Evolutionary conservation across 2,329 filamentous ascomycete species (phyloP).

Genomic region (Aspergillus brasiliensis): DNA sequence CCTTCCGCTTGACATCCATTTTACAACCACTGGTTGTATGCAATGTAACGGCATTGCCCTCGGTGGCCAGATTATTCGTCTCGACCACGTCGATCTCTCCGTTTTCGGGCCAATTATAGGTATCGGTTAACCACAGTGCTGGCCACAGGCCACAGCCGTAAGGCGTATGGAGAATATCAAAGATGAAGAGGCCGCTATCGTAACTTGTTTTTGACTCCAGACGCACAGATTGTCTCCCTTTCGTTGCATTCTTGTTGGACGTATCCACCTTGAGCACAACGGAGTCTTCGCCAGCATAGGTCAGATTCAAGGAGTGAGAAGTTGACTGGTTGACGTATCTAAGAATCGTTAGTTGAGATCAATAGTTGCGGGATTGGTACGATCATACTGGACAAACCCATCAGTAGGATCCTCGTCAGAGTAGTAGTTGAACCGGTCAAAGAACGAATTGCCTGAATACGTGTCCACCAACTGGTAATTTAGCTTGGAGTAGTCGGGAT

Average conservation of each 20-base stretch:
- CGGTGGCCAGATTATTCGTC: conserved; percentile 56
- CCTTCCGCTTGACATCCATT: conserved; percentile 55
- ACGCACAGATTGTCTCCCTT: conserved; percentile 65
- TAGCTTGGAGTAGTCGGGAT: conserved; percentile 47
- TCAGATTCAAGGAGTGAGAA: conserved; percentile 56
- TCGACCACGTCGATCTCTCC: conserved; percentile 69
- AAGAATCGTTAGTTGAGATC: neutral
- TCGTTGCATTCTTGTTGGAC: conserved; percentile 58
- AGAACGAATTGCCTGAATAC: conserved; percentile 47
- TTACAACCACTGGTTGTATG: conserved; percentile 61
- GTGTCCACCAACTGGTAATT: conserved; percentile 46
- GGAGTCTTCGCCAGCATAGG: conserved; percentile 56
- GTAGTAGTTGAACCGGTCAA: conserved; percentile 51
- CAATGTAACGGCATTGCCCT: conserved; percentile 62
- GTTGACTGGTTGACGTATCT: conserved; percentile 46
- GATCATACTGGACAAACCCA: conserved; percentile 51
- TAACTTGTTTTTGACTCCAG: conserved; percentile 64
- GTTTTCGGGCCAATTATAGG: conserved; percentile 62
- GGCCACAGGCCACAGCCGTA: conserved; percentile 67
- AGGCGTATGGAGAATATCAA: conserved; percentile 66
- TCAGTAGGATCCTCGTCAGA: conserved; percentile 47
- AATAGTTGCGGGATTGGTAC: conserved; percentile 6
- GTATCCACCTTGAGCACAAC: conserved; percentile 65
- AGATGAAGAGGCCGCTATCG: conserved; percentile 66
- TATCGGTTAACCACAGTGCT: conserved; percentile 66